Evolutionary conservation across 306 rosid genomes (phyloP).

Genomic region (Vigna angularis): DNA sequence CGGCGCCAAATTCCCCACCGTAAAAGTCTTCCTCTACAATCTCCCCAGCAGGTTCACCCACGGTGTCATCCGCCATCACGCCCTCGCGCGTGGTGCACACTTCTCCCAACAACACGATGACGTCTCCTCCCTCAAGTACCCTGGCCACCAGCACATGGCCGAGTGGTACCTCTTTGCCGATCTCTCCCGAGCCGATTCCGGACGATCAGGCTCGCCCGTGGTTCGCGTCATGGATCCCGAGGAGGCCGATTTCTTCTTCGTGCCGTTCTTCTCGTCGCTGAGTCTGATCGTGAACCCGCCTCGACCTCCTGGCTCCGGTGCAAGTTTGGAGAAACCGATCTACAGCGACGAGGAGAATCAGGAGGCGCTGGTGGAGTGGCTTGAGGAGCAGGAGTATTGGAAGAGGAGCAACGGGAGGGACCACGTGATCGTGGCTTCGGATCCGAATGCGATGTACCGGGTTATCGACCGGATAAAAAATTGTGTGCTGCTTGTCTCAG

Average conservation of each 20-base stretch:
- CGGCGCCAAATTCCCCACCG: constrained; percentile 8
- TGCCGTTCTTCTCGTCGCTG: constrained; percentile 84
- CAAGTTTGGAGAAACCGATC: constrained; percentile 46
- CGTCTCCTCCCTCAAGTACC: constrained; percentile 61
- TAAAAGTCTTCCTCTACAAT: constrained; percentile 68
- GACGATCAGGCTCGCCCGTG: constrained; percentile 63
- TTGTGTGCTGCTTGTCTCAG: constrained; percentile 73
- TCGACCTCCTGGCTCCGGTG: constrained; percentile 55
- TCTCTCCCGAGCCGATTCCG: constrained; percentile 59
- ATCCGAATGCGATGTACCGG: constrained; percentile 83
- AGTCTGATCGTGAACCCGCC: constrained; percentile 71
- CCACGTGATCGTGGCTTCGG: constrained; percentile 89
- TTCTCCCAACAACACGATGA: constrained; percentile 12
- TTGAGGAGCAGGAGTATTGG: constrained; percentile 86
- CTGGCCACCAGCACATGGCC: constrained; percentile 97
- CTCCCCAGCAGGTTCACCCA: constrained; percentile 75
- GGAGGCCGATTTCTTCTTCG: constrained; percentile 86
- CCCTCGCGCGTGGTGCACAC: constrained; percentile 75
- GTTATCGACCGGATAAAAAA: constrained; percentile 71
- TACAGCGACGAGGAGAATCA: constrained; percentile 91
- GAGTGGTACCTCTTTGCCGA: constrained; percentile 89
- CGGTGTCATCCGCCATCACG: constrained; percentile 71
- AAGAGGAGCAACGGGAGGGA: constrained; percentile 78
- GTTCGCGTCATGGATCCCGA: constrained; percentile 77
- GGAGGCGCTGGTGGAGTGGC: constrained; percentile 81